A percentile compares a stretch with the other conserved stretches of the same genome.
These are phyloP conservation scores for Coniochaeta sp. DNA, from an alignment of 2,329 filamentous ascomycete species.

Conservation along the genomic window DNA sequence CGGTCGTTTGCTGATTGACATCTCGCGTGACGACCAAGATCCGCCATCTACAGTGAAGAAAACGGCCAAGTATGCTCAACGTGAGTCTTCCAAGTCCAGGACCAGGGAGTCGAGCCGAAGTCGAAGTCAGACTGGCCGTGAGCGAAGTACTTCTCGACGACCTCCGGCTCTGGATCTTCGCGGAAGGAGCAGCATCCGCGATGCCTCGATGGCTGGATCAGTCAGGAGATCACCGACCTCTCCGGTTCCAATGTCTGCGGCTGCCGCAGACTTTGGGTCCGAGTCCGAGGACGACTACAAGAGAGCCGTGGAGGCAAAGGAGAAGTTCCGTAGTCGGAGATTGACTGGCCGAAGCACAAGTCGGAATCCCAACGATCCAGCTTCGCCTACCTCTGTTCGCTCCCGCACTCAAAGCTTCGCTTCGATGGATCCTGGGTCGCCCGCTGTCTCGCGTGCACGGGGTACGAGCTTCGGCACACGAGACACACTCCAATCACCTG, in stretches of 20 bases:
- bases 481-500: conserved; percentile 1
- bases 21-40: conserved; percentile 23
- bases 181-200: conserved; percentile 55
- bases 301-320: conserved; percentile 44
- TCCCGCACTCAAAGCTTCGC: conserved; percentile 2
- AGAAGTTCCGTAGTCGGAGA: conserved; percentile 45
- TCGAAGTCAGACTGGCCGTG: conserved; percentile 37
- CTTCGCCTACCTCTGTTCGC: conserved; percentile 24
- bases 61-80: conserved; percentile 23
- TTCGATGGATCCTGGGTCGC: not conserved
- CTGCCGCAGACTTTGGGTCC: conserved; percentile 44
- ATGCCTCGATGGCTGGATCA: conserved; percentile 38
- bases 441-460: not conserved
- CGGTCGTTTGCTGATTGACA: conserved; percentile 15
- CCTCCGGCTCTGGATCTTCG: conserved; percentile 39
- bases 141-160: conserved; percentile 36
- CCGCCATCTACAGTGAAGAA: conserved; percentile 36
- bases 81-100: conserved; percentile 16
- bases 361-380: conserved; percentile 25
- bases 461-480: not conserved
- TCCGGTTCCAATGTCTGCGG: conserved; percentile 66
- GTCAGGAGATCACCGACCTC: conserved; percentile 64
- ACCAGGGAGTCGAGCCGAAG: conserved; percentile 32
- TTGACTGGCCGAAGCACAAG: conserved; percentile 40
- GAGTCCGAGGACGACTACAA: conserved; percentile 59